These are phyloP conservation scores for Ephemerocybe angulata DNA, from an alignment of 768 basidiomycete species.

Conservation along the genomic window DNA sequence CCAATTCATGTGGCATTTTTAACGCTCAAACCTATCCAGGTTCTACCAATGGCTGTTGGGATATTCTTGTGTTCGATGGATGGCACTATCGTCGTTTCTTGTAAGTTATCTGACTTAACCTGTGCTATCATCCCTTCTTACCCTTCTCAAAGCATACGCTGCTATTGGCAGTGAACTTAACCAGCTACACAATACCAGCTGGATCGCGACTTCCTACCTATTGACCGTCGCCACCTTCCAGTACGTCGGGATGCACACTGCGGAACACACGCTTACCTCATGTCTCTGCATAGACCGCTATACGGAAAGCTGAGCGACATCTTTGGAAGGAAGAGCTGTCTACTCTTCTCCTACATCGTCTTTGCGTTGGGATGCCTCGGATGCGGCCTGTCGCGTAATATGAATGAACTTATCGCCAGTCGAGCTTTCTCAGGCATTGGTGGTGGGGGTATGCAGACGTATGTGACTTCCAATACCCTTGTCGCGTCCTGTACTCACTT, in stretches of 20 bases:
- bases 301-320: constrained; percentile 67
- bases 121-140: neutral
- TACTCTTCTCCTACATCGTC: constrained; percentile 51
- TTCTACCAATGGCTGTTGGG: constrained; percentile 15
- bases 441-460: constrained; percentile 64
- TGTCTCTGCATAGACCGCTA: constrained; percentile 41
- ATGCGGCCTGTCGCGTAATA: constrained; percentile 50
- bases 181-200: constrained; percentile 61
- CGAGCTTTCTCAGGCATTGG: constrained; percentile 58
- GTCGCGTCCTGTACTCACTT: no score
- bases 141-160: constrained; percentile 38
- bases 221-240: constrained; percentile 59
- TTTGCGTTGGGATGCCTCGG: constrained; percentile 53
- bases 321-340: constrained; percentile 56
- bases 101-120: neutral
- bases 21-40: neutral
- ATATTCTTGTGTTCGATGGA: constrained; percentile 16
- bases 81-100: constrained; percentile 17
- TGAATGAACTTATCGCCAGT: constrained; percentile 51
- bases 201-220: constrained; percentile 65
- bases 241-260: constrained; percentile 28
- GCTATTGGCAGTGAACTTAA: constrained; percentile 57
- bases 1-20: neutral
- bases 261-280: neutral
- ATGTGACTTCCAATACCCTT: no score